These are phyloP conservation scores for Lachancea lanzarotensis DNA, from an alignment of 805 yeast species.

Conservation along the genomic window DNA sequence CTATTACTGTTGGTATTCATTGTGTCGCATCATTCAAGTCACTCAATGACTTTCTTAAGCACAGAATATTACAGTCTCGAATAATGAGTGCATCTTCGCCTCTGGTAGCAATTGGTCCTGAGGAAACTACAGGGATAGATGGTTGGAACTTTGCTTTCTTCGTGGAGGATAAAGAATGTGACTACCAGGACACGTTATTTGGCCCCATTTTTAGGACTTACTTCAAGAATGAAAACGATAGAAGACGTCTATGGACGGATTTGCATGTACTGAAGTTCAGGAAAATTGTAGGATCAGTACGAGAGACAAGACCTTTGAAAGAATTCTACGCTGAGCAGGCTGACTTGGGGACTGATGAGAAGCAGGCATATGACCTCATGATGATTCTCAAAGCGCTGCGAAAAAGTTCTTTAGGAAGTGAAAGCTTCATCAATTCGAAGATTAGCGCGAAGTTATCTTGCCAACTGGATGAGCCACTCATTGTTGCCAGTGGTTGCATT, in stretches of 20 bases:
- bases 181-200: conserved; percentile 63
- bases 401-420: conserved; percentile 33
- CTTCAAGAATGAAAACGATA: conserved; percentile 35
- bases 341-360: conserved; percentile 3
- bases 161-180: conserved; percentile 50
- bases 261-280: conserved; percentile 48
- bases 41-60: conserved; percentile 39
- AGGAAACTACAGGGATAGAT: conserved; percentile 7
- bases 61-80: conserved; percentile 29
- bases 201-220: conserved; percentile 58
- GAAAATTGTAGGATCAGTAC: conserved; percentile 29
- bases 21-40: conserved; percentile 46
- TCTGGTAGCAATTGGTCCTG: conserved; percentile 9
- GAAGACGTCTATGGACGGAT: conserved; percentile 50
- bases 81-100: conserved; percentile 21
- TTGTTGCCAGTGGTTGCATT: conserved; percentile 78
- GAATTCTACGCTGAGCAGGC: conserved; percentile 28
- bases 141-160: conserved; percentile 48
- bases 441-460: conserved; percentile 78
- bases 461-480: conserved; percentile 82
- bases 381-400: conserved; percentile 44
- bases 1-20: conserved; percentile 39
- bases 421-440: conserved; percentile 66
- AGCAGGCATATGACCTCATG: conserved; percentile 34
- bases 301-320: conserved; percentile 15